These are phyloP conservation scores for Prinsepia uniflora DNA, from an alignment of 306 rosid species.

Conservation along the genomic window DNA sequence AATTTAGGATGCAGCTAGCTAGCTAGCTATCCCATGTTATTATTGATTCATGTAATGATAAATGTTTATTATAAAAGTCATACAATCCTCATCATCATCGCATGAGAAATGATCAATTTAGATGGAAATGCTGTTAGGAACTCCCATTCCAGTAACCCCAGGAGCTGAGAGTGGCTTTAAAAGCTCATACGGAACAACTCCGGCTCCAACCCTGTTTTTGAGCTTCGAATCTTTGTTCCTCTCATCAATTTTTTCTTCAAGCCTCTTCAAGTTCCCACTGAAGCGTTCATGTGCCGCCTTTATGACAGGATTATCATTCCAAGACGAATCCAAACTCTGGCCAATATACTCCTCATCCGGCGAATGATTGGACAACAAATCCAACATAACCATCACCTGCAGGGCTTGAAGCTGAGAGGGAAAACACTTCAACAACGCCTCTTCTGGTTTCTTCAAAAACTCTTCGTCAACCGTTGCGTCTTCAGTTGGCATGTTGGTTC, in stretches of 20 bases:
- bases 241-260: conserved; percentile 32
- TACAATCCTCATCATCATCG: too few relatives aligned
- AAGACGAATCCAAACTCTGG: conserved; percentile 24
- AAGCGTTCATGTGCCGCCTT: conserved; percentile 32
- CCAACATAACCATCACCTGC: conserved; percentile 32
- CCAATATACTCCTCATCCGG: conserved; percentile 40
- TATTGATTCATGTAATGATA: too few relatives aligned
- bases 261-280: conserved; percentile 18
- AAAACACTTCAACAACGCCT: conserved; percentile 29
- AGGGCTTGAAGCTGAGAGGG: conserved; percentile 40
- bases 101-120: not conserved
- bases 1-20: too few relatives aligned
- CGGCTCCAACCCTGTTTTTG: conserved; percentile 41
- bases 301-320: conserved; percentile 32
- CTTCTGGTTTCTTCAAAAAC: conserved; percentile 28
- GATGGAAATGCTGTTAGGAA: conserved; percentile 32
- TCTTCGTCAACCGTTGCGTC: too few relatives aligned
- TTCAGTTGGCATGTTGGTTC: conserved; percentile 33
- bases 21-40: too few relatives aligned
- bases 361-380: conserved; percentile 33
- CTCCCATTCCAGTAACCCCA: conserved; percentile 37
- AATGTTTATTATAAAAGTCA: too few relatives aligned
- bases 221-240: conserved; percentile 19
- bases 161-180: conserved; percentile 33
- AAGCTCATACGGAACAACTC: conserved; percentile 39